Evolutionary conservation across 2,329 filamentous ascomycete species (phyloP).

Genomic region (Botrytis tulipae): DNA sequence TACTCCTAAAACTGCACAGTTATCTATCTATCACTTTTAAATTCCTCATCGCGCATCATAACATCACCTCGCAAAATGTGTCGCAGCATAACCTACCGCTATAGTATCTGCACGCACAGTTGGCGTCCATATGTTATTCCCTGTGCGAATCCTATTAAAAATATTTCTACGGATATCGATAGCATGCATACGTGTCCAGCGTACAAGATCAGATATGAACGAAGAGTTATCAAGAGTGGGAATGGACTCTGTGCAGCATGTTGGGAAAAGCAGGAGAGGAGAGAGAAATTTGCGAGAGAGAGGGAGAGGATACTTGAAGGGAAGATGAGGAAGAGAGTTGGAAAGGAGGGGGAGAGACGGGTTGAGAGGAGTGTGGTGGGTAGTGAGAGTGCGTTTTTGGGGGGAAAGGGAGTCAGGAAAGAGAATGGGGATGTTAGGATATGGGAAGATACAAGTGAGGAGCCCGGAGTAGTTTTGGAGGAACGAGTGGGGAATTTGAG

Average conservation of each 20-base stretch:
- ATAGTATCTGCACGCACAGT: neutral
- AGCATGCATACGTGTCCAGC: neutral
- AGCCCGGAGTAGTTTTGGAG: neutral
- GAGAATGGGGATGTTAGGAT: neutral
- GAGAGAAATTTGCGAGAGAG: neutral
- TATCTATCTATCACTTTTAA: neutral
- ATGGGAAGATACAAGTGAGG: too few relatives aligned
- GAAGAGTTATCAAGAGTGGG: neutral
- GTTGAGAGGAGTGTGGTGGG: too few relatives aligned
- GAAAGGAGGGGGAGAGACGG: neutral
- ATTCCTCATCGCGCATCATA: neutral
- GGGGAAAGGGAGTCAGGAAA: too few relatives aligned
- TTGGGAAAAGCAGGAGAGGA: neutral
- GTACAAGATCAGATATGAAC: neutral
- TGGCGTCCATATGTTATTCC: neutral
- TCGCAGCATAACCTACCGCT: slow-evolving; percentile 1
- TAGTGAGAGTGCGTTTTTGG: too few relatives aligned
- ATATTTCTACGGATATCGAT: neutral
- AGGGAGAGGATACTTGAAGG: neutral
- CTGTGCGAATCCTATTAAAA: neutral
- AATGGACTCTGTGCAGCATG: slow-evolving; percentile 8
- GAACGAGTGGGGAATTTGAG: neutral
- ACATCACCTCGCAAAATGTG: neutral
- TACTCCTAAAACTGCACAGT: neutral
- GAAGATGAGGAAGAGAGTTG: neutral